These are phyloP conservation scores for Neurospora sp. DNA, from an alignment of 495 filamentous ascomycete species.

Conservation along the genomic window DNA sequence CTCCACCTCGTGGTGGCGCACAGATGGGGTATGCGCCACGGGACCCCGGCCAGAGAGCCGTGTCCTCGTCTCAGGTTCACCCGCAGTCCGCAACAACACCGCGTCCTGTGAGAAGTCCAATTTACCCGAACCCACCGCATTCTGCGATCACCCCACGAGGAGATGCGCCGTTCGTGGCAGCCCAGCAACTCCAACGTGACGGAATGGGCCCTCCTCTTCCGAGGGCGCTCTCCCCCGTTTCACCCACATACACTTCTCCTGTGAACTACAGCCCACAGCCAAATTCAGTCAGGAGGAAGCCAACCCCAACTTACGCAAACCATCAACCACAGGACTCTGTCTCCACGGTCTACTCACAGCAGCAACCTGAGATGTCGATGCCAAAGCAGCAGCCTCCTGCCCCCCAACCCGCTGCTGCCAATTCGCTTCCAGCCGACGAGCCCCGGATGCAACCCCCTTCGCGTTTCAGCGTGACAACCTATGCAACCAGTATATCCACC, in stretches of 20 bases:
- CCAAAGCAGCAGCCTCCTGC: slow-evolving; percentile 11
- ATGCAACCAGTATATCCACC: slow-evolving; percentile 40
- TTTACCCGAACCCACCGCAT: slow-evolving; percentile 26
- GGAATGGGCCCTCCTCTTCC: slow-evolving; percentile 1
- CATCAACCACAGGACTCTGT: slow-evolving; percentile 25
- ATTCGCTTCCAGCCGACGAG: slow-evolving; percentile 5
- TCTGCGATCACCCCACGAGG: slow-evolving; percentile 15
- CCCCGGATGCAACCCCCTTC: slow-evolving; percentile 46
- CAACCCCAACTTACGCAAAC: slow-evolving; percentile 20
- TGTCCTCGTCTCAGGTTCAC: slow-evolving; percentile 15
- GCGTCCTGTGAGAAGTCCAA: slow-evolving; percentile 9
- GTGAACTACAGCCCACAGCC: slow-evolving; percentile 13
- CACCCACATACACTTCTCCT: slow-evolving; percentile 5
- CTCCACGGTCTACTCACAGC: slow-evolving; percentile 28
- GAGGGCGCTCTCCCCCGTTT: slow-evolving; percentile 2
- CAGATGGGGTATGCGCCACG: slow-evolving; percentile 12
- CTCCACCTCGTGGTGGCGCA: slow-evolving; percentile 22
- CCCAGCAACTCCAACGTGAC: slow-evolving; percentile 15
- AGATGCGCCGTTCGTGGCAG: slow-evolving; percentile 19
- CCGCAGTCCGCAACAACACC: slow-evolving; percentile 12
- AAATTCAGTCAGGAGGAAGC: slow-evolving; percentile 29
- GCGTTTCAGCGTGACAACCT: slow-evolving; percentile 66
- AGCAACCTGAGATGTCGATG: not conserved
- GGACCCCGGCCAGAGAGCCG: slow-evolving; percentile 16
- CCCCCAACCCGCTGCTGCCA: slow-evolving; percentile 7